Conservation (phyloP, 2,329 filamentous ascomycete genomes). For the Cordyceps militaris region DNA sequence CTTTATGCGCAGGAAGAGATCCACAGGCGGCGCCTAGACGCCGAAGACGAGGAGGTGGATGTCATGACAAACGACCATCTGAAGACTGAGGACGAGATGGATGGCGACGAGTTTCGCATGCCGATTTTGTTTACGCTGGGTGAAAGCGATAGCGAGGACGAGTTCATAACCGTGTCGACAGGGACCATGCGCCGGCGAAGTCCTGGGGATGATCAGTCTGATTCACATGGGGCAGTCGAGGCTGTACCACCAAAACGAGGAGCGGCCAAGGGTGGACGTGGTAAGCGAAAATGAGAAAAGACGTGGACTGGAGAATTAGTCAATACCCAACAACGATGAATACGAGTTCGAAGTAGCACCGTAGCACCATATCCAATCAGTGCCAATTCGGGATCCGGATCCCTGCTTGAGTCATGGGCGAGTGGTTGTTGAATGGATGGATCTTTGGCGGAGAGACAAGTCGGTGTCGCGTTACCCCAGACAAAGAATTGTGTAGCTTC, state of each 20-base stretch:
- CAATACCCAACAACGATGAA: constrained; percentile 3
- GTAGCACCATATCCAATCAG: background rate
- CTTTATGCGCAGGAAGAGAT: constrained; percentile 94
- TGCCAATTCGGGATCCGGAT: background rate
- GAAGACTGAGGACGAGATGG: constrained; percentile 45
- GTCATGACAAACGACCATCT: constrained; percentile 70
- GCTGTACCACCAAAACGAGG: constrained; percentile 33
- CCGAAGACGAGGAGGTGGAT: constrained; percentile 90
- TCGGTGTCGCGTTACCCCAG: constrained; percentile 8
- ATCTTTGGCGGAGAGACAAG: constrained; percentile 1
- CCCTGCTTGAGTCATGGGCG: constrained; percentile 19
- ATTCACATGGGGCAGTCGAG: constrained; percentile 45
- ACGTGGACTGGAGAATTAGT: background rate
- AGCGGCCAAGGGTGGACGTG: constrained; percentile 30
- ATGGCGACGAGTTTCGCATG: constrained; percentile 70
- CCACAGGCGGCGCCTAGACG: constrained; percentile 80
- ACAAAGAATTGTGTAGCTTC: background rate
- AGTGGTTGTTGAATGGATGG: background rate
- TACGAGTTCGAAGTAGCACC: background rate
- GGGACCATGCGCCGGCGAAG: constrained; percentile 87
- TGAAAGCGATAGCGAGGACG: constrained; percentile 93
- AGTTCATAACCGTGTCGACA: constrained; percentile 59
- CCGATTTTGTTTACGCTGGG: constrained; percentile 89
- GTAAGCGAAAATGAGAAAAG: constrained; percentile 31
- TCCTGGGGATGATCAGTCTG: constrained; percentile 64